Percentiles rank a stretch among this genome's conserved stretches.
Conservation (phyloP, 352 stramenopile species). For the Phytophthora pistaciae region DNA sequence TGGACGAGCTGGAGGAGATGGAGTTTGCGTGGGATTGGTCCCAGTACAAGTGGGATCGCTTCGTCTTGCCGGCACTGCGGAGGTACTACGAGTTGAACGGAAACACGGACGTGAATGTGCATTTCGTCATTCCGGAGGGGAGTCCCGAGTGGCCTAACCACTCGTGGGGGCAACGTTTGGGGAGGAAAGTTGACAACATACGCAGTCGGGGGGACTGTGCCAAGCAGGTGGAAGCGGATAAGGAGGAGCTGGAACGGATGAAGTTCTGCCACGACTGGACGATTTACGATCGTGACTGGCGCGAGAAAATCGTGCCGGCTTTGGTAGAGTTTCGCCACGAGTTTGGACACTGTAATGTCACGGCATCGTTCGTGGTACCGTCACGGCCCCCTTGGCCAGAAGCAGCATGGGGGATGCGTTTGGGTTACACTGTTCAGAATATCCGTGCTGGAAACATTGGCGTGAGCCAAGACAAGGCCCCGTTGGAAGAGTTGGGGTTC, state of each 20-base stretch:
- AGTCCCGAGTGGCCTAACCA: slow-evolving; percentile 24
- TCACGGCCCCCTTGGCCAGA: slow-evolving; percentile 34
- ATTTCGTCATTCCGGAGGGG: slow-evolving; percentile 31
- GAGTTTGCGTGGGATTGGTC: slow-evolving; percentile 2
- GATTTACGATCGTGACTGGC: slow-evolving; percentile 47
- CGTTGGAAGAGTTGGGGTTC: slow-evolving; percentile 10
- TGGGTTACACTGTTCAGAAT: slow-evolving; percentile 48
- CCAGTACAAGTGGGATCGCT: slow-evolving; percentile 24
- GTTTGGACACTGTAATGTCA: slow-evolving; percentile 48
- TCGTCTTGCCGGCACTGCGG: slow-evolving; percentile 10
- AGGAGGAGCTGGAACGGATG: slow-evolving; percentile 36
- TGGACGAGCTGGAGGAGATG: slow-evolving; percentile 14
- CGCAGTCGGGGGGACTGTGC: no score
- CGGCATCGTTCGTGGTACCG: slow-evolving; percentile 38
- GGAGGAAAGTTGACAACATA: not conserved
- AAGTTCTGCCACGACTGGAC: slow-evolving; percentile 41
- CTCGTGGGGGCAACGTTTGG: slow-evolving; percentile 37
- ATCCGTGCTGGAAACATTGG: slow-evolving; percentile 23
- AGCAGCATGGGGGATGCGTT: slow-evolving; percentile 34
- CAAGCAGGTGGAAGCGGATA: slow-evolving; percentile 29
- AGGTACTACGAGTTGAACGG: slow-evolving; percentile 32
- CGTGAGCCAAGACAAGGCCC: not conserved
- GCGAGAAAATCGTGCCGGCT: slow-evolving; percentile 42
- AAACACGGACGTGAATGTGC: slow-evolving; percentile 31
- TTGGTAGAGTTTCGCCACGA: slow-evolving; percentile 33